Evolutionary conservation across 257 asterid species (phyloP), one percentile per base, ranked within the genome.

Genomic region (Henckelia pumila): DNA sequence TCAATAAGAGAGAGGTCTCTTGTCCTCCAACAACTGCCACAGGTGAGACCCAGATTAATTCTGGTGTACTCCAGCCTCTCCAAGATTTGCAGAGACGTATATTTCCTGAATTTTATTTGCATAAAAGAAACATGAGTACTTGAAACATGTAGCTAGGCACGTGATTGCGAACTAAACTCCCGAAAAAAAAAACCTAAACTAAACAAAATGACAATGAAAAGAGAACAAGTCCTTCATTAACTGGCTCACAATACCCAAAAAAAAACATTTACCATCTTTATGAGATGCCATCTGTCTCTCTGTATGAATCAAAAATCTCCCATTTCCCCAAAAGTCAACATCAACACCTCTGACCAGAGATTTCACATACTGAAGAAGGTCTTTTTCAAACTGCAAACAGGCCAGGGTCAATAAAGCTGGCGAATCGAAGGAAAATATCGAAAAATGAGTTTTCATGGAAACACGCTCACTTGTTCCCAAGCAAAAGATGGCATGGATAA

Each of bases 381-480:
- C 83, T 70, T 66, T 80, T 63, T 89, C 96, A 74, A 92, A 79
- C 98, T 86, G 86, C 83, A 80, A 78, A 53, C 13, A 53, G 55
- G 29, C 59, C 63, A 59, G 50, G 66, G 47, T 55, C 8, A 1
- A 40, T 62, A 37, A 62, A 72, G 55, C 24, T 44, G 33, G 70
- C 79, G 63, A 77, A 67, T 61, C 61, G 10, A 62, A 72, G 59
- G 53, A 57, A 23, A 30, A 3, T 30, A 7, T 5, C 56, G 63
- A 61, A 44, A 56, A 70, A 24, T 33, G 29, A 63, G 35, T 64
- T 30, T 65, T 70, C 25, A 53, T 23, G 62, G 64, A 70, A 75
- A 25, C 50, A 61, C 76, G 78, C 93, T 88, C 82, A 89, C 98
- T 71, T 82, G 88, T 67, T 89, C 86, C 98, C 98, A 93, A 22